phyloP scores from a whole-genome alignment of 495 filamentous ascomycete genomes.

The Neurospora sp. region DNA sequence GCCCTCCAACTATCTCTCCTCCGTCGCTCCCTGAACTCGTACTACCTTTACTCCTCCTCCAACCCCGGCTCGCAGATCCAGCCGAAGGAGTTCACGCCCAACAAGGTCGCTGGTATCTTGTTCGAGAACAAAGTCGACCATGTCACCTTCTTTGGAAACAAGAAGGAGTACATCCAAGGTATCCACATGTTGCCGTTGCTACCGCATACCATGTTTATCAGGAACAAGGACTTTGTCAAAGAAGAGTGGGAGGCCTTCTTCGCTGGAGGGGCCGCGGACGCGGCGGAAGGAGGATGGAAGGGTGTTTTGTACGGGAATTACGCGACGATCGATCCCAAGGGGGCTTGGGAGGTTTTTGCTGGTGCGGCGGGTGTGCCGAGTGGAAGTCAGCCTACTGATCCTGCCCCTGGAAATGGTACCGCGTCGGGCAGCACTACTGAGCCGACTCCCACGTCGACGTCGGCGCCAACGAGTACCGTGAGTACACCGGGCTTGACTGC shows the following conservation, averaged over 20 bases:
- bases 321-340: conserved; percentile 62
- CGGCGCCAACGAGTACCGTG: background rate
- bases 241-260: conserved; percentile 87
- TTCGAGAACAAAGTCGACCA: conserved; percentile 98
- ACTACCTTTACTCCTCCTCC: conserved; percentile 64
- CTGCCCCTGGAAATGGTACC: background rate
- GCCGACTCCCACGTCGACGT: background rate
- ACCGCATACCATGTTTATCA: conserved; percentile 57
- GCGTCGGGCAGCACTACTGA: background rate
- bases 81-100: conserved; percentile 64
- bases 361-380: background rate
- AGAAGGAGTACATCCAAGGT: conserved; percentile 78
- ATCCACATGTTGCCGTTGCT: conserved; percentile 95
- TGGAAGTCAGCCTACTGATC: background rate
- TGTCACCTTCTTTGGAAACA: conserved; percentile 81
- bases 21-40: conserved; percentile 57
- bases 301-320: conserved; percentile 78
- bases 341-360: conserved; percentile 65
- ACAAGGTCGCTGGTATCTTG: conserved; percentile 85
- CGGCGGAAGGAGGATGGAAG: conserved; percentile 67
- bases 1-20: conserved; percentile 67
- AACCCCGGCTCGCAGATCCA: conserved; percentile 52
- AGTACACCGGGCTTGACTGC: background rate
- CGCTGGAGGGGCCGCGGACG: conserved; percentile 45
- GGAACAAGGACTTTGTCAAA: conserved; percentile 57